Conservation (phyloP, 805 yeast genomes). For the Huiozyma naganishii region DNA sequence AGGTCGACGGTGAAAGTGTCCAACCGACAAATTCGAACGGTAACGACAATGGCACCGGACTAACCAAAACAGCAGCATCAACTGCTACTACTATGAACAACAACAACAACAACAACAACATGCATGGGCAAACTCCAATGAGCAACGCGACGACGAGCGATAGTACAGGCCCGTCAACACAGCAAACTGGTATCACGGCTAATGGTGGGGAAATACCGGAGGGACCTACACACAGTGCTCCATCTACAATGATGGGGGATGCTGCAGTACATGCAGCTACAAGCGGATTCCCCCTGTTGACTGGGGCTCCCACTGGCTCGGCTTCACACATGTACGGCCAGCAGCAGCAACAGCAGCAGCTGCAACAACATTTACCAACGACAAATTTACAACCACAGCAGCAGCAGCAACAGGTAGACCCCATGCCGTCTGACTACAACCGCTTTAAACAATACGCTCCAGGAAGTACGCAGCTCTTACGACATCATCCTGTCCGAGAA, state of each 20-base stretch:
- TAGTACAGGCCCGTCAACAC: too few relatives aligned
- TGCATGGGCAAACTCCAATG: not conserved
- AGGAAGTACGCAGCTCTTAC: conserved; percentile 7
- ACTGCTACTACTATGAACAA: not conserved
- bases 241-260: too few relatives aligned
- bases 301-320: too few relatives aligned
- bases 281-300: too few relatives aligned
- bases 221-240: too few relatives aligned
- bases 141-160: not conserved
- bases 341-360: too few relatives aligned
- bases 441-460: not conserved
- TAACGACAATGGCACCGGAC: not conserved
- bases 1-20: not conserved
- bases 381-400: not conserved
- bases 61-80: not conserved
- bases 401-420: not conserved
- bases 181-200: too few relatives aligned
- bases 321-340: too few relatives aligned
- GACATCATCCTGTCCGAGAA: conserved; percentile 12
- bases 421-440: not conserved
- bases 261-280: too few relatives aligned
- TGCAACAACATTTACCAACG: not conserved
- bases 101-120: not conserved
- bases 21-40: not conserved
- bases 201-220: too few relatives aligned